Conservation (phyloP, 2,329 filamentous ascomycete species). For the Aspergillus uvarum region DNA sequence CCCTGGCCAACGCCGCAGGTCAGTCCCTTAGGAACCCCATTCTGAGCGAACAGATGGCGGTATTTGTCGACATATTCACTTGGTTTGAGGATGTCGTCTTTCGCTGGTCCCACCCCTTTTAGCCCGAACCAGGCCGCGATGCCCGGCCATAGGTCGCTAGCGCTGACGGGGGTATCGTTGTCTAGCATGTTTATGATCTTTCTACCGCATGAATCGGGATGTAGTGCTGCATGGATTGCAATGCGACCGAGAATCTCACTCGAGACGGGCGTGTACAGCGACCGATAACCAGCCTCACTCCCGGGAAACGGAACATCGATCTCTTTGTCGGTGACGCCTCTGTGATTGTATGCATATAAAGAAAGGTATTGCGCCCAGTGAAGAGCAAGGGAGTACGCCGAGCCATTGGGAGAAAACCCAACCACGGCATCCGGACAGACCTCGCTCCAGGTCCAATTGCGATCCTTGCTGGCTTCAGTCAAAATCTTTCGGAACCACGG, state of each 20-base stretch:
- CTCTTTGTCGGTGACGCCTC: too few species aligned
- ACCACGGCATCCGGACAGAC: conserved; percentile 35
- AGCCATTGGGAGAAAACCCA: conserved; percentile 32
- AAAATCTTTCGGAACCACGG: conserved; percentile 26
- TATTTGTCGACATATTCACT: conserved; percentile 30
- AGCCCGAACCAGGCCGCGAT: conserved; percentile 34
- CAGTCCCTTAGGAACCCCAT: conserved; percentile 25
- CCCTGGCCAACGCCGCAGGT: conserved; percentile 40
- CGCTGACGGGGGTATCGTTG: conserved; percentile 21
- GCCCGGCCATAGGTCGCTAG: conserved; percentile 28
- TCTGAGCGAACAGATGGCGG: conserved; percentile 29
- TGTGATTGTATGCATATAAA: conserved; percentile 28
- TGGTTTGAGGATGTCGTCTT: conserved; percentile 10
- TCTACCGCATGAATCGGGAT: conserved; percentile 23
- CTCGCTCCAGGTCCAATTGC: conserved; percentile 38
- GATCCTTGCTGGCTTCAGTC: conserved; percentile 20
- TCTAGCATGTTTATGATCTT: conserved; percentile 33
- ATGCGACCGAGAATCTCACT: conserved; percentile 28
- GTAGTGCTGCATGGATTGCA: conserved; percentile 30
- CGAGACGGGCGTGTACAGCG: conserved; percentile 28
- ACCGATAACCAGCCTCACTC: conserved; percentile 13
- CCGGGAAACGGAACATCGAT: neutral
- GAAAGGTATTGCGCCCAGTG: conserved; percentile 34
- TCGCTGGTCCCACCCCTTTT: conserved; percentile 21
- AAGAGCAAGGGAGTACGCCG: conserved; percentile 29